Evolutionary conservation across 768 basidiomycete genomes (phyloP).

Genomic region (Pseudohyphozyma bogoriensis): DNA sequence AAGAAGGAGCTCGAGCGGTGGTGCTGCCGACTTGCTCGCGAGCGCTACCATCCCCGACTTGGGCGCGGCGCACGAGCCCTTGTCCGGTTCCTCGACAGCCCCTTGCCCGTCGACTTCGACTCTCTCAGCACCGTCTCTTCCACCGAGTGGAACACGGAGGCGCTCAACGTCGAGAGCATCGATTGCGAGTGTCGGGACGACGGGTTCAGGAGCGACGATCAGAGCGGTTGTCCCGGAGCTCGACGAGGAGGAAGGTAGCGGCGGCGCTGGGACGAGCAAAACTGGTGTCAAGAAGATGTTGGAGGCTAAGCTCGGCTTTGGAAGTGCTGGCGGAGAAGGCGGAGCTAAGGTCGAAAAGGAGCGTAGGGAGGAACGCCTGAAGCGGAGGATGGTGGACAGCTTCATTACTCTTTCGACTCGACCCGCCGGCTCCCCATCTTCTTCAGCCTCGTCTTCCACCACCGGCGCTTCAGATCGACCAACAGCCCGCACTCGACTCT

Average conservation of each 20-base stretch:
- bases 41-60: background rate
- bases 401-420: constrained; percentile 19
- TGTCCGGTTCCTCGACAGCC: background rate
- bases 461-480: background rate
- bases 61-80: background rate
- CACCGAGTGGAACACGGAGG: background rate
- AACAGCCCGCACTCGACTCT: background rate
- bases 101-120: background rate
- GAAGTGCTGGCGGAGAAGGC: constrained; percentile 3
- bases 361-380: constrained; percentile 2
- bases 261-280: background rate
- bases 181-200: background rate
- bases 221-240: constrained; percentile 6
- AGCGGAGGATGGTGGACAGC: constrained; percentile 7
- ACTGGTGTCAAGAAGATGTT: background rate
- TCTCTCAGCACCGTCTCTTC: background rate
- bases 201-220: constrained; percentile 9
- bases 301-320: background rate
- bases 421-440: too few species aligned
- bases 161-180: constrained; percentile 16
- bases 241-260: background rate
- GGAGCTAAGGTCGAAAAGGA: too few species aligned
- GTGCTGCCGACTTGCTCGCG: background rate
- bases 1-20: background rate
- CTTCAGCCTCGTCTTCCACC: background rate